These are phyloP conservation scores for Aspergillus asperescens DNA, from an alignment of 495 filamentous ascomycete genomes.

Conservation along the genomic window DNA sequence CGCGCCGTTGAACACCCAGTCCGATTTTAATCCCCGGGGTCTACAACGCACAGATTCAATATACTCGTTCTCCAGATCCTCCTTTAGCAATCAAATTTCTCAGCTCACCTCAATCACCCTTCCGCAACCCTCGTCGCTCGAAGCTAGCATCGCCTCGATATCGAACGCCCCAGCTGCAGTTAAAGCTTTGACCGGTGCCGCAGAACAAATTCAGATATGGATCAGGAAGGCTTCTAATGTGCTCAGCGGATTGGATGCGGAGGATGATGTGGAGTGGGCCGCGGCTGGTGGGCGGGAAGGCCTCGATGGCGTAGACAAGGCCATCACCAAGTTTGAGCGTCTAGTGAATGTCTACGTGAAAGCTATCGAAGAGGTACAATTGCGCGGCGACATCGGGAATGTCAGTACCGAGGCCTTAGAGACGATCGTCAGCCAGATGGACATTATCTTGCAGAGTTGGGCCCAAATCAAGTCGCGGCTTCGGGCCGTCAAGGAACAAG, in stretches of 20 bases:
- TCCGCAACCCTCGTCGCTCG: slow-evolving; percentile 74
- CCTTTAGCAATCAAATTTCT: slow-evolving; percentile 85
- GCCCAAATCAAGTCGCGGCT: slow-evolving; percentile 67
- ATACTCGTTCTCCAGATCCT: slow-evolving; percentile 81
- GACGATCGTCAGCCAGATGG: slow-evolving; percentile 77
- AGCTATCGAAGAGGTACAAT: slow-evolving; percentile 84
- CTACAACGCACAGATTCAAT: slow-evolving; percentile 66
- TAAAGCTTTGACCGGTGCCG: slow-evolving; percentile 69
- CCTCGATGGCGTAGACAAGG: slow-evolving; percentile 80
- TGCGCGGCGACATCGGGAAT: slow-evolving; percentile 65
- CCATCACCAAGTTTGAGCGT: slow-evolving; percentile 76
- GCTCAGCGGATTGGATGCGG: slow-evolving; percentile 75
- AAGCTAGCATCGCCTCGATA: slow-evolving; percentile 74
- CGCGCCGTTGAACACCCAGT: slow-evolving; percentile 42
- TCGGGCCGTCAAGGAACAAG: slow-evolving; percentile 75
- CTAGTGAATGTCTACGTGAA: slow-evolving; percentile 84
- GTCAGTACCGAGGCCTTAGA: slow-evolving; percentile 64
- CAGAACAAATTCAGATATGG: slow-evolving; percentile 88
- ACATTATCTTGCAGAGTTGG: slow-evolving; percentile 80
- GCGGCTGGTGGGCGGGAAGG: slow-evolving; percentile 87
- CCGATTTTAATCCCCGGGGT: slow-evolving; percentile 48
- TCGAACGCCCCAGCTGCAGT: slow-evolving; percentile 74
- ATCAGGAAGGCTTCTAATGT: slow-evolving; percentile 85
- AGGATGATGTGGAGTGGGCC: slow-evolving; percentile 97
- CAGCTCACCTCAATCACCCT: slow-evolving; percentile 80